Evolutionary conservation across 257 asterid species (phyloP).

Genomic region (Misopates orontium): DNA sequence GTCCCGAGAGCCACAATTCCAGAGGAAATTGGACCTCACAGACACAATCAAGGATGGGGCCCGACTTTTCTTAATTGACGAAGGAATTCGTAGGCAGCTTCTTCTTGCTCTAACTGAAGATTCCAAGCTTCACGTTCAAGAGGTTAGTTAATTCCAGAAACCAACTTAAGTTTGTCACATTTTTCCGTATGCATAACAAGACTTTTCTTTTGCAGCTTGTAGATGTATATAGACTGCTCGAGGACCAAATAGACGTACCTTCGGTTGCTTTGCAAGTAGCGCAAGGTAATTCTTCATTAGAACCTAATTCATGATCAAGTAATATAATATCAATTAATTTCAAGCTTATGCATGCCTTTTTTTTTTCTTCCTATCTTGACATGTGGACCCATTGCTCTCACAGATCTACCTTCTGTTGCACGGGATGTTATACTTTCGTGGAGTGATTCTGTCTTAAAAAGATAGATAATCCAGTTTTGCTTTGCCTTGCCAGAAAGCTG

Average conservation of each 20-base stretch:
- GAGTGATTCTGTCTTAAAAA: slow-evolving; percentile 73
- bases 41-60: slow-evolving; percentile 98
- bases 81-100: slow-evolving; percentile 93
- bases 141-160: slow-evolving; percentile 48
- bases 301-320: background rate
- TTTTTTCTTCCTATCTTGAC: slow-evolving; percentile 16
- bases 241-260: slow-evolving; percentile 83
- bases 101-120: slow-evolving; percentile 98
- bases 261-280: slow-evolving; percentile 81
- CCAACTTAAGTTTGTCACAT: background rate
- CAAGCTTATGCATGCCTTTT: background rate
- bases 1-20: slow-evolving; percentile 44
- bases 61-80: slow-evolving; percentile 85
- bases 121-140: slow-evolving; percentile 94
- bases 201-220: slow-evolving; percentile 55
- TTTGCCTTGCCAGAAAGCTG: background rate
- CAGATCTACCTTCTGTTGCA: slow-evolving; percentile 94
- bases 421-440: slow-evolving; percentile 91
- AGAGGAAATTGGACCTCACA: slow-evolving; percentile 81
- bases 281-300: slow-evolving; percentile 55
- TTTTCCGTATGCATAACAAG: slow-evolving; percentile 29
- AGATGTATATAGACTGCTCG: slow-evolving; percentile 86
- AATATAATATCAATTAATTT: slow-evolving; percentile 3
- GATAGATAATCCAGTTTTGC: slow-evolving; percentile 43
- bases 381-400: slow-evolving; percentile 24